phyloP scores from a whole-genome alignment of 192 early-diverging fungal genomes.

The Mortierella antarctica region DNA sequence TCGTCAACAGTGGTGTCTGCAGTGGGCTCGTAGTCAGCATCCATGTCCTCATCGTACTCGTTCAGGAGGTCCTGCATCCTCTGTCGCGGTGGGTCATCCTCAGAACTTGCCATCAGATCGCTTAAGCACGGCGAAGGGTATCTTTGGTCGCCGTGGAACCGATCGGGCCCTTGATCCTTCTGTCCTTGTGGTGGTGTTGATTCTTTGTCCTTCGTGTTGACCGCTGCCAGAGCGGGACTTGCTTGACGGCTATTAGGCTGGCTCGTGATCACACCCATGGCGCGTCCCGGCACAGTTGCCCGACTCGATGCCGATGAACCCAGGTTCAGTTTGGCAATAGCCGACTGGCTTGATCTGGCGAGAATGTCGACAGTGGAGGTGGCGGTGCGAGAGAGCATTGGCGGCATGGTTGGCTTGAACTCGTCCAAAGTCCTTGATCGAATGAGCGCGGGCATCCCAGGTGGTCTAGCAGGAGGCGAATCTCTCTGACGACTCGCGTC shows the following conservation, averaged over 20 bases:
- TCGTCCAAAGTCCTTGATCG: conserved; percentile 31
- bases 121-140: conserved; percentile 2
- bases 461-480: background rate
- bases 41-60: conserved; percentile 11
- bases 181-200: background rate
- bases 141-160: background rate
- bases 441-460: conserved; percentile 1
- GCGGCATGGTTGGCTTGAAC: background rate
- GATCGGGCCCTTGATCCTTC: background rate
- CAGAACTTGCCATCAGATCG: conserved; percentile 9
- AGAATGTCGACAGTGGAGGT: conserved; percentile 3
- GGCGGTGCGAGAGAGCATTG: background rate
- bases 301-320: background rate
- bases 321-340: conserved; percentile 25
- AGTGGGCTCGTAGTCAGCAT: conserved; percentile 23
- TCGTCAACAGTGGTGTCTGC: conserved; percentile 28
- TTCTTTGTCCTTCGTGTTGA: background rate
- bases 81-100: background rate
- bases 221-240: conserved; percentile 14
- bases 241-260: conserved; percentile 34
- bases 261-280: conserved; percentile 28
- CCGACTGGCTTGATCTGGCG: conserved; percentile 3
- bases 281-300: conserved; percentile 6
- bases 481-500: background rate
- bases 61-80: conserved; percentile 6